Percentiles rank a stretch among this genome's conserved stretches.
phyloP scores from a whole-genome alignment of 2,329 filamentous ascomycete genomes.

The Penicillium sp. region DNA sequence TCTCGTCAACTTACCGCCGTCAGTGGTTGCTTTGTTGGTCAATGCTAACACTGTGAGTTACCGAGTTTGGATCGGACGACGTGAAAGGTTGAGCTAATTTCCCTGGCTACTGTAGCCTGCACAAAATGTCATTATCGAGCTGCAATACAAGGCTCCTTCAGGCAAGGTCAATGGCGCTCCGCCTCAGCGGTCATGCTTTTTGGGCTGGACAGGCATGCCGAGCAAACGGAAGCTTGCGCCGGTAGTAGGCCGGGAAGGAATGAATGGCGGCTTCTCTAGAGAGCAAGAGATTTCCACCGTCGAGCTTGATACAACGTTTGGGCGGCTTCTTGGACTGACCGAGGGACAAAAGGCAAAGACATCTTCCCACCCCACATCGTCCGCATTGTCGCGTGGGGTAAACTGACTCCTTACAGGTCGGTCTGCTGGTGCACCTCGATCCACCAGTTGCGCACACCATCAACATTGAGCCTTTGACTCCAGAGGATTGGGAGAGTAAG shows the following conservation, averaged over 20 bases:
- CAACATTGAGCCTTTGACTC: constrained; percentile 91
- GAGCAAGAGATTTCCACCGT: constrained; percentile 73
- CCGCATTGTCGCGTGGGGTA: constrained; percentile 28
- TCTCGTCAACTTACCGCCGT: constrained; percentile 82
- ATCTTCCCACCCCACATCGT: constrained; percentile 13
- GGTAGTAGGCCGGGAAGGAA: constrained; percentile 67
- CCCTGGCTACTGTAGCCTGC: constrained; percentile 54
- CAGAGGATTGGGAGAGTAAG: constrained; percentile 89
- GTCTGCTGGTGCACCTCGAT: constrained; percentile 71
- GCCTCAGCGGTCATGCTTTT: constrained; percentile 65
- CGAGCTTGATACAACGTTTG: constrained; percentile 83
- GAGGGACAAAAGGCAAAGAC: constrained; percentile 71
- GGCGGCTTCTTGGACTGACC: constrained; percentile 64
- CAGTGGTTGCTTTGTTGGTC: constrained; percentile 75
- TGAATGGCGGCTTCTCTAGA: constrained; percentile 55
- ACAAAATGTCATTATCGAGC: constrained; percentile 93
- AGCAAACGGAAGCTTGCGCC: constrained; percentile 76
- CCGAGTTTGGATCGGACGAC: constrained; percentile 1
- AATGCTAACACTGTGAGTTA: constrained; percentile 78
- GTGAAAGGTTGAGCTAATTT: constrained; percentile 15
- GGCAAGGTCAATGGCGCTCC: constrained; percentile 47
- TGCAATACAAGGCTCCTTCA: constrained; percentile 63
- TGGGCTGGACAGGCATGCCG: constrained; percentile 97
- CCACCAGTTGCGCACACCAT: constrained; percentile 88
- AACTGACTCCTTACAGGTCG: constrained; percentile 43